Evolutionary conservation across 1,139 yeast genomes (phyloP).

Genomic region (Geotrichum fermentans): DNA sequence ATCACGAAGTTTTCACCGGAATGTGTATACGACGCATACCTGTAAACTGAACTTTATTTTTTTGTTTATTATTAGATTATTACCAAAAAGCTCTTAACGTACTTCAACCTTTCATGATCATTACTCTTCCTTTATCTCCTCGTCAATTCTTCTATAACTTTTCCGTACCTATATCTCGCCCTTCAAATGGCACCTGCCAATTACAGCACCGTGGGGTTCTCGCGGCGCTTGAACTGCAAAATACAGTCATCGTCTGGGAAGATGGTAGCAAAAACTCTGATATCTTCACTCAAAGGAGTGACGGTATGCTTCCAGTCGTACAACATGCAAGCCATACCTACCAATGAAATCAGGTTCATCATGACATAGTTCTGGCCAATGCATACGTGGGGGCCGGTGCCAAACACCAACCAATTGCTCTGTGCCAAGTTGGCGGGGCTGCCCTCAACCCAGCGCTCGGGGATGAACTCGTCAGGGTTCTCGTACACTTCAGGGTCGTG

Average conservation of each 20-base stretch:
- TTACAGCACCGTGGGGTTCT: conserved; percentile 20
- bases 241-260: conserved; percentile 95
- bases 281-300: conserved; percentile 80
- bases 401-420: conserved; percentile 93
- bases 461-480: conserved; percentile 86
- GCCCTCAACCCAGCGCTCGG: conserved; percentile 87
- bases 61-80: too few relatives aligned
- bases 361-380: conserved; percentile 90
- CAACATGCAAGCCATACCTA: conserved; percentile 81
- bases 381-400: conserved; percentile 95
- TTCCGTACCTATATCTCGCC: too few relatives aligned
- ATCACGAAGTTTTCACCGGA: too few relatives aligned
- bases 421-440: conserved; percentile 56
- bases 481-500: conserved; percentile 97
- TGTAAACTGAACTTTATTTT: too few relatives aligned
- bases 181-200: too few relatives aligned
- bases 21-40: too few relatives aligned
- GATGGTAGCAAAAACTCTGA: conserved; percentile 94
- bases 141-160: too few relatives aligned
- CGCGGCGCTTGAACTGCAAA: conserved; percentile 54
- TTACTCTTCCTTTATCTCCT: too few relatives aligned
- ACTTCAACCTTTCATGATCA: too few relatives aligned
- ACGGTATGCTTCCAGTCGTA: conserved; percentile 77
- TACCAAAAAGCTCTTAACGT: too few relatives aligned
- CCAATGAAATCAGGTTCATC: conserved; percentile 80